Conservation (phyloP, 2,329 filamentous ascomycete genomes). For the Lasiodiplodia gonubiensis region DNA sequence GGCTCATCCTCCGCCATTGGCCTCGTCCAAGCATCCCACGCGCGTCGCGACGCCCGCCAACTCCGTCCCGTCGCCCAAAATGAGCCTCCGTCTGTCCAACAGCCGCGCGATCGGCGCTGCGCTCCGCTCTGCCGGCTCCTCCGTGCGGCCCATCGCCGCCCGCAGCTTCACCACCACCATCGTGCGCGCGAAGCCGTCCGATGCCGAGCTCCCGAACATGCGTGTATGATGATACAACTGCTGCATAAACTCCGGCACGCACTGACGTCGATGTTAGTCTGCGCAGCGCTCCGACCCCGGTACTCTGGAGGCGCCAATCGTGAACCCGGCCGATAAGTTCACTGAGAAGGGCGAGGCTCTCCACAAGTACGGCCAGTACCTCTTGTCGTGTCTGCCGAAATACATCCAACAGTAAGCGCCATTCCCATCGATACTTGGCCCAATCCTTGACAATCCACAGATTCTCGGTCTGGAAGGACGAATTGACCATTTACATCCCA, state of each 20-base stretch:
- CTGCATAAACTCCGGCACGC: no score
- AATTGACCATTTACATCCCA: slow-evolving; percentile 91
- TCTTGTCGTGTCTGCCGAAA: slow-evolving; percentile 96
- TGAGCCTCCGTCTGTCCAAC: slow-evolving; percentile 50
- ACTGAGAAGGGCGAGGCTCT: slow-evolving; percentile 83
- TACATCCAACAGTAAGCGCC: slow-evolving; percentile 80
- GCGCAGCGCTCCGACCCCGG: slow-evolving; percentile 50
- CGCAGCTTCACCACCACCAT: slow-evolving; percentile 52
- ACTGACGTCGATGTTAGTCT: slow-evolving; percentile 43
- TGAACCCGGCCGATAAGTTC: slow-evolving; percentile 95
- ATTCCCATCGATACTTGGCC: not conserved
- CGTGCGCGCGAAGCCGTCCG: slow-evolving; percentile 52
- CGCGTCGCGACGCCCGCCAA: slow-evolving; percentile 35
- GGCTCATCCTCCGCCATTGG: slow-evolving; percentile 8
- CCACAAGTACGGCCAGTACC: slow-evolving; percentile 94
- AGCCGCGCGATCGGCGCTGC: slow-evolving; percentile 47
- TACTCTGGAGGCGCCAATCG: slow-evolving; percentile 75
- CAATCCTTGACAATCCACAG: slow-evolving; percentile 36
- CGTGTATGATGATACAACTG: slow-evolving; percentile 39
- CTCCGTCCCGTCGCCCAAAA: slow-evolving; percentile 34
- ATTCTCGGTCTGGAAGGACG: slow-evolving; percentile 99
- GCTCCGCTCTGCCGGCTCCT: slow-evolving; percentile 43
- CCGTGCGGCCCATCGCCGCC: slow-evolving; percentile 36
- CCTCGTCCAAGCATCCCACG: slow-evolving; percentile 32
- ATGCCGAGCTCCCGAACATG: slow-evolving; percentile 54